These are phyloP conservation scores for Waltiozyma sp. DNA, from an alignment of 1,139 yeast species.

Conservation along the genomic window DNA sequence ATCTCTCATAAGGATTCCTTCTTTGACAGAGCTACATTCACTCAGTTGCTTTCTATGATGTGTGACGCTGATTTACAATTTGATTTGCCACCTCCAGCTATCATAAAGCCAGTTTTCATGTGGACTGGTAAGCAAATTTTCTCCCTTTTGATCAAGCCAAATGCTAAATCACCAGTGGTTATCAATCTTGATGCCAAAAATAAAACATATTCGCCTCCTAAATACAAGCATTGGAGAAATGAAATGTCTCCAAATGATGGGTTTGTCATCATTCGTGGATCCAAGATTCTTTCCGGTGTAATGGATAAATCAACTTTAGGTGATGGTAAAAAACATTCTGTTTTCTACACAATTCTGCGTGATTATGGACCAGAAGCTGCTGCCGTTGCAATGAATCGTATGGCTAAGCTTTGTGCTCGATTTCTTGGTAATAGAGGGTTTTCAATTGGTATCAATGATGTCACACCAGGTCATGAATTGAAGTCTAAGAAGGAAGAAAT, in stretches of 20 bases:
- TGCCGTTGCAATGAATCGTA: constrained; percentile 91
- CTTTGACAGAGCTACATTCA: constrained; percentile 76
- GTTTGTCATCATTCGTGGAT: constrained; percentile 79
- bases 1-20: constrained; percentile 91
- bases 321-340: constrained; percentile 96
- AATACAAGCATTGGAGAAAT: constrained; percentile 50
- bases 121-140: constrained; percentile 99
- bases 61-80: constrained; percentile 82
- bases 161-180: constrained; percentile 58
- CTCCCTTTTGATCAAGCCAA: constrained; percentile 79
- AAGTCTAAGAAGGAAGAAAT: constrained; percentile 71
- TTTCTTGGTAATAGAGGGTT: constrained; percentile 92
- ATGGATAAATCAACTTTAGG: constrained; percentile 97
- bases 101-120: constrained; percentile 73
- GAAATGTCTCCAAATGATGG: constrained; percentile 99
- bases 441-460: constrained; percentile 95
- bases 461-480: constrained; percentile 80
- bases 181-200: constrained; percentile 92
- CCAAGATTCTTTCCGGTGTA: constrained; percentile 80
- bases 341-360: constrained; percentile 85
- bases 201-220: constrained; percentile 75
- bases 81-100: constrained; percentile 92
- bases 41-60: constrained; percentile 88
- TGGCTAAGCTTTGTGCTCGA: constrained; percentile 97
- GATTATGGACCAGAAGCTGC: constrained; percentile 96